A percentile compares a stretch with the other conserved stretches of the same genome.
phyloP scores from a whole-genome alignment of 805 yeast genomes.

The Candida ortonii region DNA sequence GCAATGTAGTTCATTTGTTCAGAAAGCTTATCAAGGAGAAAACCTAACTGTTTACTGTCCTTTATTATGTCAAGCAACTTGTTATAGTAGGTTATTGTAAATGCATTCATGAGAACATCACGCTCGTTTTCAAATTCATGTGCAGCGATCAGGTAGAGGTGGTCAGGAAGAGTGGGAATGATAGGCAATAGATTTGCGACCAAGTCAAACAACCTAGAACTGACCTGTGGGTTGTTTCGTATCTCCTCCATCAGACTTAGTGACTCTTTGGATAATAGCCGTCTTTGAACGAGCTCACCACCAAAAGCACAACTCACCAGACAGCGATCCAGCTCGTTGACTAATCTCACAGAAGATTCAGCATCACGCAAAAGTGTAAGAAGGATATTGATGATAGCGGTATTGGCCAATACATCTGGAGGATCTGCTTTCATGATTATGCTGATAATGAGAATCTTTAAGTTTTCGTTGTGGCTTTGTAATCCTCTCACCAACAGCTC shows the following conservation, averaged over 20 bases:
- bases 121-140: conserved; percentile 22
- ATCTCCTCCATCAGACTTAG: conserved; percentile 21
- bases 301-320: conserved; percentile 20
- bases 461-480: conserved; percentile 23
- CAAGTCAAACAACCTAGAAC: conserved; percentile 32
- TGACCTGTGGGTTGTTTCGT: conserved; percentile 24
- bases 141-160: conserved; percentile 24
- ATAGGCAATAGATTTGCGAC: conserved; percentile 26
- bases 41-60: conserved; percentile 1
- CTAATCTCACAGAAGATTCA: conserved; percentile 21
- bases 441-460: conserved; percentile 27
- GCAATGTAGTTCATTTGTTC: conserved; percentile 25
- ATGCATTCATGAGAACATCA: conserved; percentile 32
- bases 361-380: conserved; percentile 23
- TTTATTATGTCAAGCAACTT: conserved; percentile 21
- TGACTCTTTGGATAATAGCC: conserved; percentile 29
- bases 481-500: conserved; percentile 31
- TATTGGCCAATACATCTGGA: conserved; percentile 34
- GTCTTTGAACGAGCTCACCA: conserved; percentile 32
- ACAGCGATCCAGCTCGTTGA: conserved; percentile 21
- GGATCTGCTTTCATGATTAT: conserved; percentile 29
- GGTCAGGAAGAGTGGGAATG: conserved; percentile 25
- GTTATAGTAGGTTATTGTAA: conserved; percentile 31
- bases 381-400: conserved; percentile 27
- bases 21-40: conserved; percentile 16